Conservation (phyloP, 2,329 filamentous ascomycete genomes). For the Pezicula carpinea region DNA sequence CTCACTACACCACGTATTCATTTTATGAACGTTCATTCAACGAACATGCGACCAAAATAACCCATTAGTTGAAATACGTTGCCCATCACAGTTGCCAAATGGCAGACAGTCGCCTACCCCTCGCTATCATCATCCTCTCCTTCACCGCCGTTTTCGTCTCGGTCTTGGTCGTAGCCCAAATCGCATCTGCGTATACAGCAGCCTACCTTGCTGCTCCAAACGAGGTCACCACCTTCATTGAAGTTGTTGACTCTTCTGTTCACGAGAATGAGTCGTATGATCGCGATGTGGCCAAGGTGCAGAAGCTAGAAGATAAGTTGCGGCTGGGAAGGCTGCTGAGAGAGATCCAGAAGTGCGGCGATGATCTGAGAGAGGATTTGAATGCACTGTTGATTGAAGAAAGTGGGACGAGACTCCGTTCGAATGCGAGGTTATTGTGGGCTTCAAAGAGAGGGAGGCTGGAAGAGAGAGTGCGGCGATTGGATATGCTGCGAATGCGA, state of each 20-base stretch:
- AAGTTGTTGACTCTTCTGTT: conserved; percentile 54
- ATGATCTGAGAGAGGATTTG: conserved; percentile 57
- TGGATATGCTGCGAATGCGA: conserved; percentile 60
- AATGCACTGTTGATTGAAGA: conserved; percentile 45
- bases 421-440: conserved; percentile 52
- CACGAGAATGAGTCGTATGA: conserved; percentile 62
- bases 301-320: conserved; percentile 57
- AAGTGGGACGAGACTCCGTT: conserved; percentile 40
- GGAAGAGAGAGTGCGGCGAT: conserved; percentile 52
- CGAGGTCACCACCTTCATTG: conserved; percentile 53
- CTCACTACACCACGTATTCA: conserved; percentile 2
- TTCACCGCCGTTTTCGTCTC: conserved; percentile 54
- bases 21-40: background rate
- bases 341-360: conserved; percentile 56
- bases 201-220: conserved; percentile 55
- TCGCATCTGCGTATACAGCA: conserved; percentile 45
- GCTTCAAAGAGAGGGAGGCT: conserved; percentile 47
- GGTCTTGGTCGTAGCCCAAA: conserved; percentile 48
- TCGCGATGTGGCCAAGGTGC: conserved; percentile 51
- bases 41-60: conserved; percentile 2
- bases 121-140: conserved; percentile 45
- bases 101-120: conserved; percentile 21
- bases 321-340: conserved; percentile 52
- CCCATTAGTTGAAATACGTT: background rate
- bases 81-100: conserved; percentile 11